A percentile compares a stretch with the other conserved stretches of the same genome.
Evolutionary conservation across 2,329 filamentous ascomycete species (phyloP).

Genomic region (Claviceps sp.): DNA sequence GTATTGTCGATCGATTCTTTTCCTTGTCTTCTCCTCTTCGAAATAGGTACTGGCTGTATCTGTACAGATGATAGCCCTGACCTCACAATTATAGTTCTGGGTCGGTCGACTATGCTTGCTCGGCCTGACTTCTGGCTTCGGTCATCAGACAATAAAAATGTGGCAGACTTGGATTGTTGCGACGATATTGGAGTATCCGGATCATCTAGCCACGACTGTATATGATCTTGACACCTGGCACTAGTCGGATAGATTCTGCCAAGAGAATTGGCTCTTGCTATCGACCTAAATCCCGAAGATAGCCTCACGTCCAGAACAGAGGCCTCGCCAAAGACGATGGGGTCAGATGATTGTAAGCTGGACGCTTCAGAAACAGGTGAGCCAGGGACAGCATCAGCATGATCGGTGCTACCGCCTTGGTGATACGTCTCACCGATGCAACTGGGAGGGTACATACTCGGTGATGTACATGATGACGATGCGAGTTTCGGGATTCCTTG

Average conservation of each 20-base stretch:
- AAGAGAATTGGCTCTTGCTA: constrained; percentile 24
- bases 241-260: constrained; percentile 20
- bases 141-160: constrained; percentile 12
- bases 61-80: constrained; percentile 15
- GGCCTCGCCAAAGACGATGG: constrained; percentile 26
- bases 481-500: constrained; percentile 4
- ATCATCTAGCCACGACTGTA: constrained; percentile 10
- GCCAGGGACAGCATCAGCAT: constrained; percentile 11
- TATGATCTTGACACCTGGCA: constrained; percentile 19
- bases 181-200: constrained; percentile 7
- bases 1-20: constrained; percentile 8
- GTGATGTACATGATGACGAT: constrained; percentile 11
- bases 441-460: constrained; percentile 15
- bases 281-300: constrained; percentile 11
- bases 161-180: constrained; percentile 15
- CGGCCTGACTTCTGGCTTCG: constrained; percentile 11
- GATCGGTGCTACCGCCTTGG: constrained; percentile 8
- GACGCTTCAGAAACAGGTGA: constrained; percentile 22
- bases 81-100: constrained; percentile 16
- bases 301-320: constrained; percentile 23
- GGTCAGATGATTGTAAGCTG: constrained; percentile 21
- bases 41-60: constrained; percentile 16
- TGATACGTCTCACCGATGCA: constrained; percentile 22
- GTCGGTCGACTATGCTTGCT: constrained; percentile 14
- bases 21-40: constrained; percentile 17